Conservation (phyloP, 257 asterid genomes). For the Nicotiana obtusifolia region DNA sequence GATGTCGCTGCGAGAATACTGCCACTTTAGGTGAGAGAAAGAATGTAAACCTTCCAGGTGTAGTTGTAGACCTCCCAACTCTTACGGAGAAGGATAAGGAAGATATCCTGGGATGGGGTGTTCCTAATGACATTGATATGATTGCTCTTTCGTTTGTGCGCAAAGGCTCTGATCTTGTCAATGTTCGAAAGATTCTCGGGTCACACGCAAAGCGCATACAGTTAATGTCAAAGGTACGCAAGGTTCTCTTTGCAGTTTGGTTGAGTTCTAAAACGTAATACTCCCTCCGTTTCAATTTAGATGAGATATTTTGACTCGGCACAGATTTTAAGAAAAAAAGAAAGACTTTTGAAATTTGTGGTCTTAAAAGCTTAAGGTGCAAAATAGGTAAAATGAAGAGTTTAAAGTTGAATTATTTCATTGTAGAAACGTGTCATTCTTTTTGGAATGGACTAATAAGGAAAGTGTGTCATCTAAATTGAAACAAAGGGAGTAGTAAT, state of each 20-base stretch:
- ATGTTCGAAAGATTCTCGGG: slow-evolving; percentile 70
- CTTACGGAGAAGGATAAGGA: slow-evolving; percentile 78
- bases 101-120: slow-evolving; percentile 77
- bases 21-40: slow-evolving; percentile 76
- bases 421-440: too few species aligned
- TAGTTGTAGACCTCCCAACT: slow-evolving; percentile 79
- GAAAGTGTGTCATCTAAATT: too few species aligned
- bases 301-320: too few species aligned
- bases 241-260: neutral
- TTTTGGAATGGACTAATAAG: too few species aligned
- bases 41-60: slow-evolving; percentile 77
- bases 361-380: too few species aligned
- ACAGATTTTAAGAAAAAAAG: too few species aligned
- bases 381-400: too few species aligned
- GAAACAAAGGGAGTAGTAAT: too few species aligned
- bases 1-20: slow-evolving; percentile 70
- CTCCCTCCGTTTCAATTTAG: too few species aligned
- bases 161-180: slow-evolving; percentile 78
- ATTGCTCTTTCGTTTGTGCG: slow-evolving; percentile 83
- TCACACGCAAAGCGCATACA: slow-evolving; percentile 60
- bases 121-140: slow-evolving; percentile 74
- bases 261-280: neutral
- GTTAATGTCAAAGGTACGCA: slow-evolving; percentile 64
- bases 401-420: too few species aligned
- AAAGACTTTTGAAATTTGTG: too few species aligned